phyloP scores from a whole-genome alignment of 768 basidiomycete genomes.

The Hypholoma fasciculare region DNA sequence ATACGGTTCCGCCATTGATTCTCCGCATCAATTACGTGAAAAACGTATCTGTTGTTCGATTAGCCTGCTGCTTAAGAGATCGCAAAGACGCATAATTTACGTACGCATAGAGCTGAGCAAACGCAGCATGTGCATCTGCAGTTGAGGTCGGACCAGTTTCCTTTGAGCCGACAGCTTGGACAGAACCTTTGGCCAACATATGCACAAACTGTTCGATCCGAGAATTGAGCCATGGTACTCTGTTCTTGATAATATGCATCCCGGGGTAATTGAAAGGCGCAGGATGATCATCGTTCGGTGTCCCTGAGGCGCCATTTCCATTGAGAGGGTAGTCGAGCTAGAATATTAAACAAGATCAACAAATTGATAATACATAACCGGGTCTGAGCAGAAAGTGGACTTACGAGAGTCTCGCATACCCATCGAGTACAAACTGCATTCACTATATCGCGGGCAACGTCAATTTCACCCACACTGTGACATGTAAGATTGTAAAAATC shows the following conservation, averaged over 20 bases:
- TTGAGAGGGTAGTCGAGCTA: not conserved
- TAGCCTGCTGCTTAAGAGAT: not conserved
- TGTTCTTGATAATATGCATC: too few relatives aligned
- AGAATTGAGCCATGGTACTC: too few relatives aligned
- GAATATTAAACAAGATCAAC: not conserved
- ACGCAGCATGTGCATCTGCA: not conserved
- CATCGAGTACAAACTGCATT: conserved; percentile 26
- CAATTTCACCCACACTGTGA: not conserved
- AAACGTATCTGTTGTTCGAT: conserved; percentile 18
- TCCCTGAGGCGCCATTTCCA: too few relatives aligned
- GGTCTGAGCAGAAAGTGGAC: not conserved
- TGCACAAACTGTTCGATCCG: too few relatives aligned
- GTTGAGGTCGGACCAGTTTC: too few relatives aligned
- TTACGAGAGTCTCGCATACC: conserved; percentile 26
- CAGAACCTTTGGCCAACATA: too few relatives aligned
- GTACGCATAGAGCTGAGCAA: not conserved
- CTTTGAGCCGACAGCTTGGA: too few relatives aligned
- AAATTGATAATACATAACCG: not conserved
- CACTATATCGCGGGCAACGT: conserved; percentile 16
- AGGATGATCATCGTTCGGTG: too few relatives aligned
- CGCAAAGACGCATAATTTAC: not conserved
- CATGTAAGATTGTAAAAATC: not conserved
- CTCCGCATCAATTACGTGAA: conserved; percentile 23
- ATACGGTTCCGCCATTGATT: conserved; percentile 17
- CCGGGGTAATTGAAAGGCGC: not conserved